Evolutionary conservation across 2,329 filamentous ascomycete species (phyloP).

Genomic region (Cadophora luteo-olivacea): DNA sequence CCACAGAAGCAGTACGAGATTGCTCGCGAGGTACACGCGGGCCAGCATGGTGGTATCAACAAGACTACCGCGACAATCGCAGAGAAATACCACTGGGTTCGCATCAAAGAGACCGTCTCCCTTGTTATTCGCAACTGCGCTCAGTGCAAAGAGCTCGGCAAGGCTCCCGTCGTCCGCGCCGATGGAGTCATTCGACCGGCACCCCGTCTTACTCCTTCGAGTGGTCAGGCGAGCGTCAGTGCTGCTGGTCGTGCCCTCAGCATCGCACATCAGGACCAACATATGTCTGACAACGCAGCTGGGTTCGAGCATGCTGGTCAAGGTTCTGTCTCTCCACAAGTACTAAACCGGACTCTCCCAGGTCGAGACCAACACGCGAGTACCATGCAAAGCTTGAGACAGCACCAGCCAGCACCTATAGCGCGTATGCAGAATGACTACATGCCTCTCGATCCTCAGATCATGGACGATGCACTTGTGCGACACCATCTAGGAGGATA

Average conservation of each 20-base stretch:
- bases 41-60: constrained; percentile 91
- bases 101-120: constrained; percentile 97
- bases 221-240: constrained; percentile 30
- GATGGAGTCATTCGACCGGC: constrained; percentile 37
- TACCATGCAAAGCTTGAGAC: constrained; percentile 41
- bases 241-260: constrained; percentile 38
- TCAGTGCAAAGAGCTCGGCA: constrained; percentile 83
- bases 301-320: constrained; percentile 36
- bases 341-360: constrained; percentile 41
- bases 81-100: constrained; percentile 94
- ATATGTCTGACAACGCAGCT: constrained; percentile 5
- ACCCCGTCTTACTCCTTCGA: constrained; percentile 20
- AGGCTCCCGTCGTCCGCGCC: constrained; percentile 52
- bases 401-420: constrained; percentile 27
- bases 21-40: constrained; percentile 75
- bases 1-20: constrained; percentile 91
- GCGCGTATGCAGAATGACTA: constrained; percentile 42
- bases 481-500: constrained; percentile 48
- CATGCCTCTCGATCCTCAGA: constrained; percentile 64
- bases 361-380: constrained; percentile 24
- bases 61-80: constrained; percentile 96
- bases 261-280: constrained; percentile 31
- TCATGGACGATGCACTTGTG: constrained; percentile 57
- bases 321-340: constrained; percentile 44
- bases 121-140: constrained; percentile 91